These are phyloP conservation scores for Colletotrichum tofieldiae DNA, from an alignment of 2,329 filamentous ascomycete genomes.

Conservation along the genomic window DNA sequence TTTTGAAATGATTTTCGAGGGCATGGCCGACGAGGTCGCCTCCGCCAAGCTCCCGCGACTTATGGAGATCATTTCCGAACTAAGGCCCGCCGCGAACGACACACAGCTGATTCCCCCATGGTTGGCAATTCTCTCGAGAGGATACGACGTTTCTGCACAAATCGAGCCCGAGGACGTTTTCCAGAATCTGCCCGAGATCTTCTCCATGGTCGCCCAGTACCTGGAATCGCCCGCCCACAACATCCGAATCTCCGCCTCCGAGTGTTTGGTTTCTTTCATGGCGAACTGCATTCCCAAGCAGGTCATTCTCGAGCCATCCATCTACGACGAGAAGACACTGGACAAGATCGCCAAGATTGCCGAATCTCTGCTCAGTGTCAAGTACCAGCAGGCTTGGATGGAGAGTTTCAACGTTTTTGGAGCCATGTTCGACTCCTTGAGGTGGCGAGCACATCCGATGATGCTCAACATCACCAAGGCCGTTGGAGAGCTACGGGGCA, in stretches of 20 bases:
- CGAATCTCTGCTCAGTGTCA: constrained; percentile 84
- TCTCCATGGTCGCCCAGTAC: constrained; percentile 84
- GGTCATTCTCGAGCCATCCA: constrained; percentile 88
- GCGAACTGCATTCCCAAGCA: constrained; percentile 89
- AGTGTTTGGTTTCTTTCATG: constrained; percentile 94
- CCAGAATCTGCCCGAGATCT: constrained; percentile 88
- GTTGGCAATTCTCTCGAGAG: constrained; percentile 95
- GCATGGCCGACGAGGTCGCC: constrained; percentile 90
- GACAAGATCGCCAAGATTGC: constrained; percentile 84
- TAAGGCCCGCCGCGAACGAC: constrained; percentile 93
- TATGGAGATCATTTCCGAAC: constrained; percentile 90
- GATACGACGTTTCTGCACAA: constrained; percentile 93
- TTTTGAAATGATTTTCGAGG: constrained; percentile 96
- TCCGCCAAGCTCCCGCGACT: constrained; percentile 91
- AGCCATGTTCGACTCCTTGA: constrained; percentile 88
- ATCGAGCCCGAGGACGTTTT: constrained; percentile 93
- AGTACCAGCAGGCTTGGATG: constrained; percentile 94
- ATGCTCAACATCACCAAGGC: constrained; percentile 82
- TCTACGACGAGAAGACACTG: constrained; percentile 92
- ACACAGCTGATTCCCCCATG: constrained; percentile 95
- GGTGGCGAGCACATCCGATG: constrained; percentile 88
- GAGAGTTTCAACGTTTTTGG: constrained; percentile 93
- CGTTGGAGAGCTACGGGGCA: constrained; percentile 89
- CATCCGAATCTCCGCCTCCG: constrained; percentile 93
- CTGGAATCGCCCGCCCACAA: constrained; percentile 91